Base-by-base conservation (phyloP, 1,139 yeast genomes). In the Lodderomyces metapsilosis region DNA sequence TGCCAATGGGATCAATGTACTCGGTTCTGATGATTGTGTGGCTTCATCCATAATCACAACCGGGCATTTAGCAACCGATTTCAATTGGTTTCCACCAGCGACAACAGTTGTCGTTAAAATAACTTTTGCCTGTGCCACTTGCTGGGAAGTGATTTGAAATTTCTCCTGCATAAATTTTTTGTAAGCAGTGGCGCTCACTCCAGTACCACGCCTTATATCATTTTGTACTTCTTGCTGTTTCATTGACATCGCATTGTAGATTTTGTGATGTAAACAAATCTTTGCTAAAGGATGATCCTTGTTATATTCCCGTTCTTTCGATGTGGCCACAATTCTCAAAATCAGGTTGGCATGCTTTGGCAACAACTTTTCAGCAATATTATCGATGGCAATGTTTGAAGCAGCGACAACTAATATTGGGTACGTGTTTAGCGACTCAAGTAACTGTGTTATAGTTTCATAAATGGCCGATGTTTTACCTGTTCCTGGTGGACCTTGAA, bases 391-490 rank as follows among this genome's bases (percentile, higher is more conserved):
- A 55, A 83, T 80, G 53, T 83, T 83, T 1, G 88, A 82, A 0
- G 88, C 86, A 0, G 91, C 89, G 40, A 82, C 88, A 41, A 84
- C 88, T 44, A 82, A 65, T 33, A 83, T 80, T 2, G 91, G 89
- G 51, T 66, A 78, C 0, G 82, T 74, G 50, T 76, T 71, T 49
- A 78, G 65, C 39, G 76, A 74, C 34, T 71, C 74, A 34, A 81
- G 63, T 46, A 83, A 62, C 55, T 83, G 88, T 43, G 80, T 61
- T 45, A 84, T 78, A 43, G 83, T 78, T 58, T 83, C 88, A 50
- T 75, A 79, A 49, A 80, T 80, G 0, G 84, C 79, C 0, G 84
- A 76, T 0, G 86, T 80, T 53, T 80, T 80, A 61, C 86, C 86
- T 2, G 85, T 80, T 39, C 86, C 86, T 4, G 86, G 86, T 2